Evolutionary conservation across 2,329 filamentous ascomycete species (phyloP), one percentile per base, ranked within the genome.

Genomic region (Lasiodiplodia sp.): DNA sequence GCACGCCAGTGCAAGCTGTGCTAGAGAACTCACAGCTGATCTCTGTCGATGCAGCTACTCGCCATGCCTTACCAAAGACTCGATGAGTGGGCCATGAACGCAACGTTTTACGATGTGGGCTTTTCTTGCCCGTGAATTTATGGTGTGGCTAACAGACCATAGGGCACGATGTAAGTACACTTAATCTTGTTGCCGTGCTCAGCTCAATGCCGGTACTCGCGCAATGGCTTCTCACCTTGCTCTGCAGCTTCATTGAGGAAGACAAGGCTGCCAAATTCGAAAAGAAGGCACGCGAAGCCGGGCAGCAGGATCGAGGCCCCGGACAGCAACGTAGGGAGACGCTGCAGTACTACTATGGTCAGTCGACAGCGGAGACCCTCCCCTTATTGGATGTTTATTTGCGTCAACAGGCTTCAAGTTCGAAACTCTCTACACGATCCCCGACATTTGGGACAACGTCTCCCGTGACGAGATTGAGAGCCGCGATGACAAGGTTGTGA

Each of bases 41-140:
- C 4, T 10, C 16, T 4, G 4, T 40, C 16, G 18, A 44, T 18
- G 16, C 34, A 68, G 93, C 93, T 99, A 72, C 89, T 98, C 90
- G 90, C 90, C 0, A 85, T 91, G 0, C 92, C 93, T 0, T 98
- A 92, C 77, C 40, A 23, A 49, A n/a, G 28, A n/a, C 2, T 51
- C 11, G 56, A 68, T 23, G 94, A 92, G 62, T 98, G 97, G 75
- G 92, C 96, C 79, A 97, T 99, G 94, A 97, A 97, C 78, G 95
- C 93, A 60, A 97, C 95, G 2, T 85, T 90, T 63, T 96, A 94
- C 76, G 91, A 98, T 84, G 94, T 68, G 40, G n/a, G 67, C 11
- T 49, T 63, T 8, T 34, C 47, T 62, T 28, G 55, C 18, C 58
- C 23, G 64, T 12, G n/a, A 38, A 2, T 16, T 63, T 25, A 34